Conservation (phyloP, 2,329 filamentous ascomycete species). For the Cryphonectria naterciae region DNA sequence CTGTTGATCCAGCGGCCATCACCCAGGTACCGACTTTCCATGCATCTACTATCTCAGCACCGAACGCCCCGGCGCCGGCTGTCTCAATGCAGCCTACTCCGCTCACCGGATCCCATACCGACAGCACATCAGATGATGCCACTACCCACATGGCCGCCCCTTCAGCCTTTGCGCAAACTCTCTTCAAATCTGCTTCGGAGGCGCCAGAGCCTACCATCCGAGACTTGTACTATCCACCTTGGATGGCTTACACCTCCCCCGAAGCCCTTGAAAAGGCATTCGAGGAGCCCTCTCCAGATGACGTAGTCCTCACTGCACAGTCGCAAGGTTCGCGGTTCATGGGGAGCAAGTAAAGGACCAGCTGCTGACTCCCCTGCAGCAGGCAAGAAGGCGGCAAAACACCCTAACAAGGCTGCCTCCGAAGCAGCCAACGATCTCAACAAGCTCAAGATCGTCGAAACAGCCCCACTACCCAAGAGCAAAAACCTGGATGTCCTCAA, state of each 20-base stretch:
- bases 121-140: constrained; percentile 5
- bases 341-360: constrained; percentile 52
- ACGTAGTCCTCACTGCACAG: constrained; percentile 85
- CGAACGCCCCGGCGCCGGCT: not conserved
- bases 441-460: constrained; percentile 50
- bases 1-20: not conserved
- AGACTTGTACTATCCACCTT: constrained; percentile 50
- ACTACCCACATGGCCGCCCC: constrained; percentile 39
- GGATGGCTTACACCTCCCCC: constrained; percentile 48
- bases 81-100: not conserved
- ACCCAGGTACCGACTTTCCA: not conserved
- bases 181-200: constrained; percentile 49
- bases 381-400: constrained; percentile 48
- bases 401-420: constrained; percentile 46
- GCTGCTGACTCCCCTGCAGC: constrained; percentile 59
- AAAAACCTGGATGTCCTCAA: constrained; percentile 85
- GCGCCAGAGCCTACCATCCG: constrained; percentile 31
- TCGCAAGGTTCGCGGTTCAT: constrained; percentile 77
- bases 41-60: not conserved
- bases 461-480: constrained; percentile 61
- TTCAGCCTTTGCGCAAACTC: constrained; percentile 61
- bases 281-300: constrained; percentile 86
- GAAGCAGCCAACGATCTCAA: constrained; percentile 43
- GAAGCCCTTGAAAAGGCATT: constrained; percentile 66
- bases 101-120: not conserved